Evolutionary conservation across 441 rosid genomes (phyloP).

Genomic region (Gossypium laxum): DNA sequence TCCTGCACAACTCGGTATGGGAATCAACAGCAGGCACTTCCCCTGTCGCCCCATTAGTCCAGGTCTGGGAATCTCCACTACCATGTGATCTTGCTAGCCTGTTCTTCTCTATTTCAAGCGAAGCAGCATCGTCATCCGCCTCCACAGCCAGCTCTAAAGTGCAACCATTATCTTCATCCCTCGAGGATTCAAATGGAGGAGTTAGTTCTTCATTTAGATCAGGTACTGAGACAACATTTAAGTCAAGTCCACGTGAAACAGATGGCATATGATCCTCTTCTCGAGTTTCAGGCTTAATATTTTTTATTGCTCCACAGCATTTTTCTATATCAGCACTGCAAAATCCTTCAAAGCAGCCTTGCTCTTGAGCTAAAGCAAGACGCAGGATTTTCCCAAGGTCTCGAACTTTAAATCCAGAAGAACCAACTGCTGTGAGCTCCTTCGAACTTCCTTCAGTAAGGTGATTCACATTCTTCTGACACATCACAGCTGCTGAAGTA

Average conservation of each 20-base stretch:
- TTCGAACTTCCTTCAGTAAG: slow-evolving; percentile 32
- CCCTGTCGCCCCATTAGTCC: slow-evolving; percentile 33
- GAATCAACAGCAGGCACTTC: slow-evolving; percentile 62
- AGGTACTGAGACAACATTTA: slow-evolving; percentile 74
- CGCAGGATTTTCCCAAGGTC: slow-evolving; percentile 62
- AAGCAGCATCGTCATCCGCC: slow-evolving; percentile 71
- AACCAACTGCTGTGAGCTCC: slow-evolving; percentile 28
- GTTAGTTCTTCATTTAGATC: slow-evolving; percentile 85
- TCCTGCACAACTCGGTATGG: slow-evolving; percentile 40
- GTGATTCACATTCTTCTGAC: slow-evolving; percentile 29
- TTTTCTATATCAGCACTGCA: slow-evolving; percentile 54
- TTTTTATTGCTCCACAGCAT: slow-evolving; percentile 41
- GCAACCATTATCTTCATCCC: slow-evolving; percentile 82
- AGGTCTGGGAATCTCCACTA: slow-evolving; percentile 50
- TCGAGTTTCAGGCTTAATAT: slow-evolving; percentile 26
- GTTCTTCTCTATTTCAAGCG: slow-evolving; percentile 50
- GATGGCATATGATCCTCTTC: slow-evolving; percentile 38
- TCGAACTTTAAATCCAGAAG: slow-evolving; percentile 58
- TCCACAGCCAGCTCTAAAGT: slow-evolving; percentile 51
- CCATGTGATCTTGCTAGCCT: slow-evolving; percentile 52
- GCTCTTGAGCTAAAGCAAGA: slow-evolving; percentile 63
- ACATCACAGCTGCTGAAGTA: slow-evolving; percentile 22
- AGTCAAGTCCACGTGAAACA: slow-evolving; percentile 54
- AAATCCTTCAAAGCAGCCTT: slow-evolving; percentile 55
- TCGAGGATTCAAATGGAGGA: slow-evolving; percentile 66